phyloP scores from a whole-genome alignment of 148 eudicot species.

The Chenopodium quinoa region DNA sequence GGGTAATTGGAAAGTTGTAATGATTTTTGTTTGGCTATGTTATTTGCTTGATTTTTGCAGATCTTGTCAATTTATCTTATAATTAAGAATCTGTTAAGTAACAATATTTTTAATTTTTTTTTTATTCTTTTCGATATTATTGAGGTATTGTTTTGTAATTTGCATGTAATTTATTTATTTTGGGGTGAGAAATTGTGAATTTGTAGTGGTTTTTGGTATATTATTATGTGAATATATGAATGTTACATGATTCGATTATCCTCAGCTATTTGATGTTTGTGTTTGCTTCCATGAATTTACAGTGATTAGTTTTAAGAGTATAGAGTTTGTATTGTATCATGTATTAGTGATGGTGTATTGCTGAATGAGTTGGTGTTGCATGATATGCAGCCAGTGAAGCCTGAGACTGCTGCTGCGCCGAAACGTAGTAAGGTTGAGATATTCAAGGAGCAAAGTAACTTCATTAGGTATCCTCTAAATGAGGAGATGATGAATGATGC shows the following conservation, averaged over 20 bases:
- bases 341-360: background rate
- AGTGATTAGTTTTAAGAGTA: background rate
- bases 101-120: background rate
- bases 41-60: background rate
- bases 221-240: background rate
- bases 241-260: background rate
- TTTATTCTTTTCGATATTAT: background rate
- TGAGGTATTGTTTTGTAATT: background rate
- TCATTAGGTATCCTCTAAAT: conserved; percentile 88
- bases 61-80: background rate
- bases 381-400: conserved; percentile 79
- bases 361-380: conserved; percentile 1
- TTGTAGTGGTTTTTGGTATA: background rate
- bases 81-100: background rate
- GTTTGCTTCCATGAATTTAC: background rate
- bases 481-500: conserved; percentile 85
- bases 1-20: background rate
- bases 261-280: background rate
- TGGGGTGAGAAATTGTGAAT: background rate
- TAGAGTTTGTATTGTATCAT: background rate
- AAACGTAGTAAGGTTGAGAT: conserved; percentile 98
- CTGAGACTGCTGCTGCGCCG: conserved; percentile 57
- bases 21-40: background rate
- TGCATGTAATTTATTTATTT: background rate
- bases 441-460: conserved; percentile 89